Conservation (phyloP, 805 yeast species). For the Starmerella sp. region DNA sequence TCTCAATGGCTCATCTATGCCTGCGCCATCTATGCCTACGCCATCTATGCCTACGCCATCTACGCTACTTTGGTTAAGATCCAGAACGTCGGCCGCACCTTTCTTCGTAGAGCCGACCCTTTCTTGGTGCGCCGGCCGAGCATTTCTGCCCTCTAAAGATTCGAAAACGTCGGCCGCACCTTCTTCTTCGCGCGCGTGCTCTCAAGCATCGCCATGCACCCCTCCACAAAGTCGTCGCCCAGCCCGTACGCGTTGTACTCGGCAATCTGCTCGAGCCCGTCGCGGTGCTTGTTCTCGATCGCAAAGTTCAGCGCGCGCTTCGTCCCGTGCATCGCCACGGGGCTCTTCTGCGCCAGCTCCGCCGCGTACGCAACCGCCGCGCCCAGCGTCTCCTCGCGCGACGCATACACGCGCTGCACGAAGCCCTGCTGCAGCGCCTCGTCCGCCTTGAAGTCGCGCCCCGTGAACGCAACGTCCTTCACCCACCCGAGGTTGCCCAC, state of each 20-base stretch:
- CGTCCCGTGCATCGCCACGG: slow-evolving; percentile 56
- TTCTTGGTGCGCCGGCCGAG: no score
- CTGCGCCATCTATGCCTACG: no score
- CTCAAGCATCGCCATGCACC: slow-evolving; percentile 24
- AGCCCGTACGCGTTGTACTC: slow-evolving; percentile 38
- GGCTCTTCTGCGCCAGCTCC: slow-evolving; percentile 37
- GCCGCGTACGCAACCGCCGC: slow-evolving; percentile 42
- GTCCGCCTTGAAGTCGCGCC: slow-evolving; percentile 41
- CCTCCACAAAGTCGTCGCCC: slow-evolving; percentile 27
- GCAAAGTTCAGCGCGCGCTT: slow-evolving; percentile 43
- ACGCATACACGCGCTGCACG: slow-evolving; percentile 35
- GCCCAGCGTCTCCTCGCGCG: slow-evolving; percentile 39
- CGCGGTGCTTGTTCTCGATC: slow-evolving; percentile 31
- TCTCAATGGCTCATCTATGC: no score
- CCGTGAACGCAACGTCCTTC: slow-evolving; percentile 53
- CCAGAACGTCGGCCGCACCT: no score
- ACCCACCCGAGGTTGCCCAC: slow-evolving; percentile 47
- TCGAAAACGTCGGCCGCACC: slow-evolving; percentile 9
- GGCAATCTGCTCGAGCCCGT: slow-evolving; percentile 45
- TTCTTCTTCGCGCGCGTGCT: slow-evolving; percentile 8
- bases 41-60: no score
- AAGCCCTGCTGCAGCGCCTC: slow-evolving; percentile 50
- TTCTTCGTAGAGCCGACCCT: no score
- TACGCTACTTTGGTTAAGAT: no score
- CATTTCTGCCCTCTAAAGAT: neutral